These are phyloP conservation scores for Wallacemonas sp. DNA, from an alignment of 208 protist species.

Conservation along the genomic window DNA sequence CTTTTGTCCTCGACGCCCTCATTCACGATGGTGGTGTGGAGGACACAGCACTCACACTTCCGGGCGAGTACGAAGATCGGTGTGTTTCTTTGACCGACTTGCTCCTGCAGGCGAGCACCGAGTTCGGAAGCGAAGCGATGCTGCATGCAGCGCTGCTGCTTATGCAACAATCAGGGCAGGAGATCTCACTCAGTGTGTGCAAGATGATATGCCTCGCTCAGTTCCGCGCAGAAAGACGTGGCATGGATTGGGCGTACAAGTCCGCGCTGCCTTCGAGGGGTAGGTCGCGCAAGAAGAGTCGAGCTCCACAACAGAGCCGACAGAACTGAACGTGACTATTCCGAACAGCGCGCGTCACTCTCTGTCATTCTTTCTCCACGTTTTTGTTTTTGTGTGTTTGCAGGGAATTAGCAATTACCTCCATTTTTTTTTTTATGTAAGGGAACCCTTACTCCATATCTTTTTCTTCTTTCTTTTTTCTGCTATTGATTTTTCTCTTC, in stretches of 20 bases:
- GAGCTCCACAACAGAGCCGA: background rate
- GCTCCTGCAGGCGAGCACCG: conserved; percentile 11
- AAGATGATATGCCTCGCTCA: conserved; percentile 22
- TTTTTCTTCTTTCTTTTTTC: conserved; percentile 8
- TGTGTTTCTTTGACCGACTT: conserved; percentile 12
- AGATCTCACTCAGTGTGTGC: conserved; percentile 4
- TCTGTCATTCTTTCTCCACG: background rate
- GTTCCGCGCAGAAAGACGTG: conserved; percentile 12
- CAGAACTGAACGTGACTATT: background rate
- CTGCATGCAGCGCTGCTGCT: conserved; percentile 21
- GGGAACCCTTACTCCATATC: too few relatives aligned
- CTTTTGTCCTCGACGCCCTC: conserved; percentile 38
- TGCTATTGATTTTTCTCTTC: background rate
- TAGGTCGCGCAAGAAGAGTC: background rate
- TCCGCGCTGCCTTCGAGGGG: background rate
- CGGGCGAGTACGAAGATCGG: conserved; percentile 32
- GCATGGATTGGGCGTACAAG: conserved; percentile 35
- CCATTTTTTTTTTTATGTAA: conserved; percentile 16
- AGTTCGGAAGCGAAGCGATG: conserved; percentile 38
- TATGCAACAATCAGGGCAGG: conserved; percentile 8
- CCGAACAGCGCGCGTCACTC: background rate
- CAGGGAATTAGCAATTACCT: too few relatives aligned
- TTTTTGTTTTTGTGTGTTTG: background rate
- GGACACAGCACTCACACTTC: conserved; percentile 23
- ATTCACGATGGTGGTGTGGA: conserved; percentile 26